phyloP scores from a whole-genome alignment of 2,329 filamentous ascomycete species.

The Clonostachys solani region DNA sequence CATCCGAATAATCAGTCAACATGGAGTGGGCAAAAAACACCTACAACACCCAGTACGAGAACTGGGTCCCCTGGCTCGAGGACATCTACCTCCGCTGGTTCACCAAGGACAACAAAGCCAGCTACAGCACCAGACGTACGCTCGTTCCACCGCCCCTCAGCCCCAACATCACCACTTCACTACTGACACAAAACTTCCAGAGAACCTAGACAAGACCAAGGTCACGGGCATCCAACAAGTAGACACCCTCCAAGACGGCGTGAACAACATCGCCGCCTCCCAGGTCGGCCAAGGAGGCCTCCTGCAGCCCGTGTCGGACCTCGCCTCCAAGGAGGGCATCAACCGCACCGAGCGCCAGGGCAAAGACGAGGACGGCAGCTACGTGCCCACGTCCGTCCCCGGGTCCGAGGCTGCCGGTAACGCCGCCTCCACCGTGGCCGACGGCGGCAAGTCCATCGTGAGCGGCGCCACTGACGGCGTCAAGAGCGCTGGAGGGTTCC shows the following conservation, averaged over 20 bases:
- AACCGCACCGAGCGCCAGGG: conserved; percentile 62
- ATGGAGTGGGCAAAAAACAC: conserved; percentile 57
- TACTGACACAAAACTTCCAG: conserved; percentile 26
- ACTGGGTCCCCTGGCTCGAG: conserved; percentile 74
- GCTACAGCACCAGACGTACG: conserved; percentile 64
- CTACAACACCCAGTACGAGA: conserved; percentile 70
- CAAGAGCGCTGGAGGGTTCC: conserved; percentile 19
- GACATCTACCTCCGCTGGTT: conserved; percentile 70
- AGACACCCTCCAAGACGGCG: conserved; percentile 64
- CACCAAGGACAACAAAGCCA: conserved; percentile 73
- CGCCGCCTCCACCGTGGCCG: conserved; percentile 16
- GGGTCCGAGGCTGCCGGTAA: conserved; percentile 17
- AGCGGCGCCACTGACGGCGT: conserved; percentile 14
- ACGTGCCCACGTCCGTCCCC: conserved; percentile 27
- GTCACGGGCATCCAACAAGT: conserved; percentile 63
- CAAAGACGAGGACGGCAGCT: conserved; percentile 55
- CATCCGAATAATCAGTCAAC: too few relatives aligned
- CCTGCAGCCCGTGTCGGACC: conserved; percentile 59
- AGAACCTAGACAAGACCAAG: conserved; percentile 65
- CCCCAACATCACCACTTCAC: background rate
- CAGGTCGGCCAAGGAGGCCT: conserved; percentile 67
- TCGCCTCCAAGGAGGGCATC: conserved; percentile 58
- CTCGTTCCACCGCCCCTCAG: background rate
- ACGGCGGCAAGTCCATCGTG: conserved; percentile 23
- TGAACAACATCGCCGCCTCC: conserved; percentile 56